These are phyloP conservation scores for Iris macrosiphon DNA, from an alignment of 106 monocot genomes.

Conservation along the genomic window DNA sequence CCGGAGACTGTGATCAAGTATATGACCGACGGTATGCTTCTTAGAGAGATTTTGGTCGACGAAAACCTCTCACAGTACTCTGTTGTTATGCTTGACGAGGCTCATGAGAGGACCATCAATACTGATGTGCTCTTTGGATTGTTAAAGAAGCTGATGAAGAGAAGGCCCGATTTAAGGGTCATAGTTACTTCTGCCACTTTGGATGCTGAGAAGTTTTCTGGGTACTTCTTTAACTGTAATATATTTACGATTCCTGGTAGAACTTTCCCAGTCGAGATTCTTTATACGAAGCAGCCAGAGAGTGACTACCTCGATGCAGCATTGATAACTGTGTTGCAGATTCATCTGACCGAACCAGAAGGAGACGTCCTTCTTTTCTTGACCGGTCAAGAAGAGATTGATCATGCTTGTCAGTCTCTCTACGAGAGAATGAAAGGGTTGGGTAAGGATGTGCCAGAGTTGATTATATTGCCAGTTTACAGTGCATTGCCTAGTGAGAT, in stretches of 20 bases:
- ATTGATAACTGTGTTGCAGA: slow-evolving; percentile 87
- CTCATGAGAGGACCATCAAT: slow-evolving; percentile 93
- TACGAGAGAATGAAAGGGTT: slow-evolving; percentile 96
- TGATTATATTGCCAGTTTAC: slow-evolving; percentile 96
- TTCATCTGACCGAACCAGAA: slow-evolving; percentile 93
- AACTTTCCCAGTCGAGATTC: slow-evolving; percentile 93
- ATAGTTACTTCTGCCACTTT: slow-evolving; percentile 95
- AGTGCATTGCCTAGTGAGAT: slow-evolving; percentile 97
- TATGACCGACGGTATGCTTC: slow-evolving; percentile 98
- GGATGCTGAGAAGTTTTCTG: slow-evolving; percentile 96
- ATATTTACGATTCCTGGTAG: slow-evolving; percentile 93
- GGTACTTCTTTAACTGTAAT: slow-evolving; percentile 91
- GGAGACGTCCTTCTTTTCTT: slow-evolving; percentile 88
- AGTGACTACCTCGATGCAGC: slow-evolving; percentile 93
- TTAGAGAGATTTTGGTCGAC: slow-evolving; percentile 84
- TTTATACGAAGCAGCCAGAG: slow-evolving; percentile 89
- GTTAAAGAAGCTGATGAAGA: slow-evolving; percentile 72
- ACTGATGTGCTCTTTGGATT: slow-evolving; percentile 95
- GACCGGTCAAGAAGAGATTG: slow-evolving; percentile 97
- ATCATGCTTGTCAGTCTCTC: slow-evolving; percentile 89
- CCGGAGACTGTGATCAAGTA: slow-evolving; percentile 96
- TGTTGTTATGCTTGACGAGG: slow-evolving; percentile 93
- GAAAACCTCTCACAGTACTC: slow-evolving; percentile 91
- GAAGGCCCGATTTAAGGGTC: slow-evolving; percentile 67
- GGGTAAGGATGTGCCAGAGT: slow-evolving; percentile 86